Base-by-base conservation (phyloP, 1,284 basidiomycete species). In the Rhodotorula sp. region DNA sequence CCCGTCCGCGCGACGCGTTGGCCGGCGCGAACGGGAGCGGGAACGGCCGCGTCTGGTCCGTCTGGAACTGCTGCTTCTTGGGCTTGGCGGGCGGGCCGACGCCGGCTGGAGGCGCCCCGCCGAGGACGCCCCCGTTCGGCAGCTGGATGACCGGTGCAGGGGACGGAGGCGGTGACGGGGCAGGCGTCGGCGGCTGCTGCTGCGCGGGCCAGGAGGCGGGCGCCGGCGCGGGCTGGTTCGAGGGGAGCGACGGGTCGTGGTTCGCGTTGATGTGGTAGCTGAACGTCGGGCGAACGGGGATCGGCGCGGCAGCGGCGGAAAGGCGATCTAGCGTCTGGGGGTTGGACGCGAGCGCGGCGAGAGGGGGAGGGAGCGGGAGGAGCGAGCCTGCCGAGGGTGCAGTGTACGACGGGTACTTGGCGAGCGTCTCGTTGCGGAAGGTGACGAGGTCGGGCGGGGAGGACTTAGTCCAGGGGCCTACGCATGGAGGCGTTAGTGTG, bases 51-150 rank as follows among this genome's bases (percentile, higher is more conserved):
- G 84, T 89, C 80, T 97, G 97, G 81, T 99, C 97, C 0, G 97
- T 99, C 82, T 99, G 97, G 82, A 94, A 99, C 80, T 97, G 95
- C 80, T 96, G 94, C 82, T 98, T 98, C 85, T 98, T 98, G 15
- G 92, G 93, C 80, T 96, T 97, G 9, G 90, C 89, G 0, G 91
- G 90, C 2, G 93, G 91, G n/a, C 0, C 95, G 94, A 0, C 92
- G 93, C 55, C 63, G 25, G 34, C 44, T 8, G 36, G 19, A 36
- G 27, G 39, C 22, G 92, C 92, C 13, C 58, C 58, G 53, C 32
- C 29, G 53, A 55, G 53, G 19, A 19, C 10, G 22, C 54, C 34
- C 9, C 19, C n/a, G 17, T 46, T 29, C 29, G 41, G 58, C 25
- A 39, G 56, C 25, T 44, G 48, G 90, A 56, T 25, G 21, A 41